phyloP scores from a whole-genome alignment of 2,329 filamentous ascomycete genomes.

The Hansfordia pulvinata region DNA sequence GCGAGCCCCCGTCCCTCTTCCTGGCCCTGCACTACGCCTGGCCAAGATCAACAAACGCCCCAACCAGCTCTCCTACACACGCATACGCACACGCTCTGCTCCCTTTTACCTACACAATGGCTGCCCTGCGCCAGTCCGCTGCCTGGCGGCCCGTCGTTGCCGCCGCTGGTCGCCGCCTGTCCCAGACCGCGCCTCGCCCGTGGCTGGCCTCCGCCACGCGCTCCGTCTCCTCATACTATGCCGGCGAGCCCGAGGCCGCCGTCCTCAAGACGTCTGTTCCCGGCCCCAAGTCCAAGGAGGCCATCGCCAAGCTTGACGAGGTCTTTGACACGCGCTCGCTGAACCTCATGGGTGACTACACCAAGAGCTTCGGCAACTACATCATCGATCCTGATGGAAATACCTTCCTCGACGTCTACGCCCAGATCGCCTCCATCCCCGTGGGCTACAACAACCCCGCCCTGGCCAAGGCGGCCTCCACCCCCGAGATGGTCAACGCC shows the following conservation, averaged over 20 bases:
- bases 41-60: too few species aligned
- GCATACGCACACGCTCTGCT: too few species aligned
- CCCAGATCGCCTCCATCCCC: constrained; percentile 86
- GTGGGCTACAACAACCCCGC: constrained; percentile 84
- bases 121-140: constrained; percentile 1
- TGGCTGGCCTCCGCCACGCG: constrained; percentile 8
- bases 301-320: constrained; percentile 55
- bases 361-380: constrained; percentile 1
- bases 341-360: constrained; percentile 70
- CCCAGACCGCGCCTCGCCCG: constrained; percentile 6
- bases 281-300: constrained; percentile 59
- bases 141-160: background rate
- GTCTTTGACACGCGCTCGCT: constrained; percentile 79
- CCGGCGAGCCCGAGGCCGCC: constrained; percentile 36
- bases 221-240: constrained; percentile 15
- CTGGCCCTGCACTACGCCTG: too few species aligned
- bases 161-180: constrained; percentile 5
- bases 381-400: constrained; percentile 1
- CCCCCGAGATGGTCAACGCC: constrained; percentile 65
- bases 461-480: constrained; percentile 55
- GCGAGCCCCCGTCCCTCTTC: background rate
- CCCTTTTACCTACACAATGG: background rate
- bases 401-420: constrained; percentile 40
- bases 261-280: constrained; percentile 51
- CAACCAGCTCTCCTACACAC: too few species aligned